These are phyloP conservation scores for Fragaria iinumae DNA, from an alignment of 306 rosid genomes.

Conservation along the genomic window DNA sequence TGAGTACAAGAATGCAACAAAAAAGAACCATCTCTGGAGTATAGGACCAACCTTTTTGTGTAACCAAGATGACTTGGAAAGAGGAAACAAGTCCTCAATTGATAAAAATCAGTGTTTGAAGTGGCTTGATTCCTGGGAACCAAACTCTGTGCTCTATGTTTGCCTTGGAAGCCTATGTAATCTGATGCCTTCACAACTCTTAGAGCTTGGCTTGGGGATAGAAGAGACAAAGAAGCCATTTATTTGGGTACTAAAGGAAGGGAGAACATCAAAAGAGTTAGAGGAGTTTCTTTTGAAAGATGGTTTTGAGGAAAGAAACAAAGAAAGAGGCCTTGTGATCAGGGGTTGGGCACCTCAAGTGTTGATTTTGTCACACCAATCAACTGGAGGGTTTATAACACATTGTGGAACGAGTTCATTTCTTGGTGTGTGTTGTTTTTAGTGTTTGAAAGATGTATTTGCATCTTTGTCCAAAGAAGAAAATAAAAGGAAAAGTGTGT, in stretches of 20 bases:
- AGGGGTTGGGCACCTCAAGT: conserved; percentile 79
- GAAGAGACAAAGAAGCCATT: conserved; percentile 54
- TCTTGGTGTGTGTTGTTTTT: background rate
- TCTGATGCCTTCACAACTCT: conserved; percentile 23
- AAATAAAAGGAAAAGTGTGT: too few relatives aligned
- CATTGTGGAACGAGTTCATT: conserved; percentile 39
- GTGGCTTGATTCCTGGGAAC: conserved; percentile 45
- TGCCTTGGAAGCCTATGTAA: conserved; percentile 52
- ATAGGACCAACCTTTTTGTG: background rate
- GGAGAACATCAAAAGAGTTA: conserved; percentile 27
- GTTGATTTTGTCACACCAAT: conserved; percentile 46
- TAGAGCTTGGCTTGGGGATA: conserved; percentile 52
- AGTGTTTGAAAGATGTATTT: background rate
- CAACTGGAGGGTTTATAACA: conserved; percentile 42
- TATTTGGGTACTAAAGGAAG: conserved; percentile 61
- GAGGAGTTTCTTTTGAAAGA: conserved; percentile 44
- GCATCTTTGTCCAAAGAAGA: background rate
- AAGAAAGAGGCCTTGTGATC: conserved; percentile 47
- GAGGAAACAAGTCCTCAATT: conserved; percentile 45
- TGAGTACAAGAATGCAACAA: background rate
- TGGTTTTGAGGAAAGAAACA: conserved; percentile 44
- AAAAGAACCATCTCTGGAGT: background rate
- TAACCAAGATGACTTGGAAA: conserved; percentile 6
- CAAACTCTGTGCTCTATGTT: conserved; percentile 32
- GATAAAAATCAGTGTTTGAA: conserved; percentile 31